Conservation (phyloP, 2,329 filamentous ascomycete species). For the Alternaria brassicae region DNA sequence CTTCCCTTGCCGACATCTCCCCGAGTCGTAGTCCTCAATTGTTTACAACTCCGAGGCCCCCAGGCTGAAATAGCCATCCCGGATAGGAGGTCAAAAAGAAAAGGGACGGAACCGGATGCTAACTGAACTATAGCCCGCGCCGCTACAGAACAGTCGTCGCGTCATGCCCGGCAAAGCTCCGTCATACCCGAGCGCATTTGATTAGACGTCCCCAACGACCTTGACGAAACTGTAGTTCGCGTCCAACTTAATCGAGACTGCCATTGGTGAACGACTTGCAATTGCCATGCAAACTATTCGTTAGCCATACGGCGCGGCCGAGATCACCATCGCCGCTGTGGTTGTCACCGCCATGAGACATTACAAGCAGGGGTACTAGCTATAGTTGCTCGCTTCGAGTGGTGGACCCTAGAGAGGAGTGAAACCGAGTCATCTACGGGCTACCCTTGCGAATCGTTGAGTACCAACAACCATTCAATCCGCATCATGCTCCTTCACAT, state of each 20-base stretch:
- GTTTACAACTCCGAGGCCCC: slow-evolving; percentile 11
- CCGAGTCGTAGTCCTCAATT: slow-evolving; percentile 13
- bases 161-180: slow-evolving; percentile 5
- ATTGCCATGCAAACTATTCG: slow-evolving; percentile 16
- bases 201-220: not conserved
- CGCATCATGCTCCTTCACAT: not conserved
- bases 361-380: slow-evolving; percentile 5
- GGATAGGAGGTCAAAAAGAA: slow-evolving; percentile 7
- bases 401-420: slow-evolving; percentile 1
- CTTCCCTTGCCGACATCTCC: slow-evolving; percentile 6
- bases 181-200: not conserved
- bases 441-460: slow-evolving; percentile 2
- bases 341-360: slow-evolving; percentile 11
- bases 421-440: slow-evolving; percentile 7
- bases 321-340: slow-evolving; percentile 6
- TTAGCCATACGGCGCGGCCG: slow-evolving; percentile 12
- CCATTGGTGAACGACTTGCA: not conserved
- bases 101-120: slow-evolving; percentile 2
- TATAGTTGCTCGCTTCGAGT: slow-evolving; percentile 10
- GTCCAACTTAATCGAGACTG: not conserved
- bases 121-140: slow-evolving; percentile 2
- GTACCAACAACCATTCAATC: not conserved
- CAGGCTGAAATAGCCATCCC: not conserved
- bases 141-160: slow-evolving; percentile 4
- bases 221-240: not conserved